These are phyloP conservation scores for Rhamnella rubrinervis DNA, from an alignment of 331 rosid genomes.

Conservation along the genomic window DNA sequence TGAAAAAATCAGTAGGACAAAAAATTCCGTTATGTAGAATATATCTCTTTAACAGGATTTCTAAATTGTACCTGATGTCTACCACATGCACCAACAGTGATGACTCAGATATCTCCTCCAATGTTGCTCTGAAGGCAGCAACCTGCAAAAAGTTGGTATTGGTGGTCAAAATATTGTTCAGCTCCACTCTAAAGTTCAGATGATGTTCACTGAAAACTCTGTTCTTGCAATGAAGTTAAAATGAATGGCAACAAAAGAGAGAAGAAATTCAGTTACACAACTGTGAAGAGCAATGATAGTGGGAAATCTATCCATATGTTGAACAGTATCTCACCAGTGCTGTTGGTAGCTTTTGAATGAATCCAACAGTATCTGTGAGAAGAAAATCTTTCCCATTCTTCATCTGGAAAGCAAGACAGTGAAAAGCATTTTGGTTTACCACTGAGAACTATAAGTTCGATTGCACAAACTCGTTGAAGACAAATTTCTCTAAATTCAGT, in stretches of 20 bases:
- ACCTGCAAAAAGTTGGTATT: constrained; percentile 48
- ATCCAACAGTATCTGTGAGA: constrained; percentile 94
- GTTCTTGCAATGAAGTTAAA: constrained; percentile 18
- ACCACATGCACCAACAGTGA: constrained; percentile 85
- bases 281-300: constrained; percentile 19
- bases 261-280: constrained; percentile 7
- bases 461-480: constrained; percentile 17
- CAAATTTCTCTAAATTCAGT: not conserved
- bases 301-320: constrained; percentile 21
- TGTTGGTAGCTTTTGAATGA: constrained; percentile 96
- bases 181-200: constrained; percentile 15
- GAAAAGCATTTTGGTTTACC: constrained; percentile 26
- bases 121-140: constrained; percentile 98
- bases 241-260: constrained; percentile 8
- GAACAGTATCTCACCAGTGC: constrained; percentile 61
- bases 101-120: constrained; percentile 96
- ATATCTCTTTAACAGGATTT: constrained; percentile 18
- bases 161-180: constrained; percentile 2
- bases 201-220: constrained; percentile 6
- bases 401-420: constrained; percentile 49
- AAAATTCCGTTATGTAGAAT: not conserved
- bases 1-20: constrained; percentile 31
- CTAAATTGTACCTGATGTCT: constrained; percentile 70
- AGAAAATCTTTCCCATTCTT: constrained; percentile 95
- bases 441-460: constrained; percentile 17